phyloP scores from a whole-genome alignment of 179 eudicot genomes.

The Heliamphora pulchella region DNA sequence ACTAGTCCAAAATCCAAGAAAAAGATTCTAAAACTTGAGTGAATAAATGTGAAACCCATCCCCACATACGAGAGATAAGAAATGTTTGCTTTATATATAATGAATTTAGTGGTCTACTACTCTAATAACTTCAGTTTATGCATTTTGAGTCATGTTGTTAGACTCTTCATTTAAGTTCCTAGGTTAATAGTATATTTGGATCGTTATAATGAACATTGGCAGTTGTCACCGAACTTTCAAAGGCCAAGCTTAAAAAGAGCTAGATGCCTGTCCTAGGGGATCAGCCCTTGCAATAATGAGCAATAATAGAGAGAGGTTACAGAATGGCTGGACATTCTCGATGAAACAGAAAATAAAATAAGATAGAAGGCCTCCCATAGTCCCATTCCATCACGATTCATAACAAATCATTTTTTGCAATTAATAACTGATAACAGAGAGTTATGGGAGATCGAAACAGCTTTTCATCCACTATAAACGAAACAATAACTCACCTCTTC shows the following conservation, averaged over 20 bases:
- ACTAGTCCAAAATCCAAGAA: too few relatives aligned
- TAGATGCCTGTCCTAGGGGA: background rate
- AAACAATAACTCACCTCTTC: constrained; percentile 55
- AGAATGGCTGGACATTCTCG: background rate
- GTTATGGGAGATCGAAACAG: background rate
- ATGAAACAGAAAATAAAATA: background rate
- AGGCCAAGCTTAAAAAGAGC: background rate
- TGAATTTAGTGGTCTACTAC: too few relatives aligned
- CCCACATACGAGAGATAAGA: too few relatives aligned
- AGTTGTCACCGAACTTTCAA: background rate
- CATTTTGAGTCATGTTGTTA: too few relatives aligned
- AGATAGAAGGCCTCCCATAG: background rate
- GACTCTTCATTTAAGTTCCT: too few relatives aligned
- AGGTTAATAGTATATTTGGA: too few relatives aligned
- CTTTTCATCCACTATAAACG: background rate
- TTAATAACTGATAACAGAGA: background rate
- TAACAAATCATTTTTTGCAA: background rate
- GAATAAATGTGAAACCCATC: too few relatives aligned
- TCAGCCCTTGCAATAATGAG: too few relatives aligned
- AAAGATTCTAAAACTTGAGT: too few relatives aligned
- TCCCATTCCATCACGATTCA: background rate
- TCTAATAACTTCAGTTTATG: too few relatives aligned
- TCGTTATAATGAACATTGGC: background rate
- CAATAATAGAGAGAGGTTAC: background rate
- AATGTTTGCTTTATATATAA: too few relatives aligned